phyloP scores from a whole-genome alignment of 345 rosid species.

The Citrus glauca region DNA sequence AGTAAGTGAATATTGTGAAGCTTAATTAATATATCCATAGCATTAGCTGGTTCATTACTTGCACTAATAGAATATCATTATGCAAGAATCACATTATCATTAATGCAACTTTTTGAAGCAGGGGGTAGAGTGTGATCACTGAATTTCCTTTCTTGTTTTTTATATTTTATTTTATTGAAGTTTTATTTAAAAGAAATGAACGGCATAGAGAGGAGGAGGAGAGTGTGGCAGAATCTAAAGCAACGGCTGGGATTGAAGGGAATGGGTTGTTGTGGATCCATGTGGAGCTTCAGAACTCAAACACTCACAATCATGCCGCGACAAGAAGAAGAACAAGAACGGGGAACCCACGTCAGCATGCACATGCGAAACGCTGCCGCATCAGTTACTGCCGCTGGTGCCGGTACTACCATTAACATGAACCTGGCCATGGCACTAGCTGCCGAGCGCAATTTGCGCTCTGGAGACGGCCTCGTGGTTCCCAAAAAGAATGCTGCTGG shows the following conservation, averaged over 20 bases:
- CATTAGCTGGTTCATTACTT: background rate
- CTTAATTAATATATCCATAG: background rate
- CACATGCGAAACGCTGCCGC: background rate
- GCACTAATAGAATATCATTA: background rate
- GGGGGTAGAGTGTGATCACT: too few relatives aligned
- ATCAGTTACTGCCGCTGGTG: background rate
- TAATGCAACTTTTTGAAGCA: too few relatives aligned
- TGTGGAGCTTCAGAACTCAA: constrained; percentile 35
- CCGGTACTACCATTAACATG: constrained; percentile 24
- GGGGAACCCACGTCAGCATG: background rate
- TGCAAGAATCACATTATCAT: background rate
- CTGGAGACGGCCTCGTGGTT: constrained; percentile 1
- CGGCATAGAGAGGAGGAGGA: constrained; percentile 30
- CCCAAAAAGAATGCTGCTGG: constrained; percentile 3
- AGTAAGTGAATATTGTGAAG: background rate
- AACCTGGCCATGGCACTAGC: constrained; percentile 79
- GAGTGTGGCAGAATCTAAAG: constrained; percentile 59
- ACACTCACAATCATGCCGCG: constrained; percentile 19
- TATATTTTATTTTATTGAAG: too few relatives aligned
- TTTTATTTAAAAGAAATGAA: constrained; percentile 20
- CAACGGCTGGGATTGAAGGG: constrained; percentile 62
- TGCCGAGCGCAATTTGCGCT: constrained; percentile 65
- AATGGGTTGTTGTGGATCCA: constrained; percentile 58
- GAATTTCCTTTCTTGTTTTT: too few relatives aligned
- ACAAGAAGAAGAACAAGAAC: background rate